Evolutionary conservation across 208 protist genomes (phyloP).

Genomic region (Polymyxa betae): DNA sequence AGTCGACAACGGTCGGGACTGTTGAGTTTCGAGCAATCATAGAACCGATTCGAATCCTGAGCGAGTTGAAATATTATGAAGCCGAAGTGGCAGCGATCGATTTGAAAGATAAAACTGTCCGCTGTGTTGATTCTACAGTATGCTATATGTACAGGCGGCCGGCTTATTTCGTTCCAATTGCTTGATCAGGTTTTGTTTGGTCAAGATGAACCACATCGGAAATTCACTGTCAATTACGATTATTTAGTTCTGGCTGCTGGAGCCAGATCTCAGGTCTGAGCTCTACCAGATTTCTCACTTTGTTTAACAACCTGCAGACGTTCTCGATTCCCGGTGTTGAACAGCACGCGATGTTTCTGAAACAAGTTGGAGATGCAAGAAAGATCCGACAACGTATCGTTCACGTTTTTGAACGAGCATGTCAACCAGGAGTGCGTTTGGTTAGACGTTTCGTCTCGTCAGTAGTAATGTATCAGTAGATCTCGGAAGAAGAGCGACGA

Average conservation of each 20-base stretch:
- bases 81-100: background rate
- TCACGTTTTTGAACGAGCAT: background rate
- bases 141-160: background rate
- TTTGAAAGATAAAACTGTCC: background rate
- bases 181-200: background rate
- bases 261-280: background rate
- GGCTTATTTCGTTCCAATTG: background rate
- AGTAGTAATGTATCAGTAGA: no score
- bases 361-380: background rate
- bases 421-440: background rate
- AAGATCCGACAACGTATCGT: background rate
- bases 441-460: no score
- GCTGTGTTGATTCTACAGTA: background rate
- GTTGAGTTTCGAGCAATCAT: background rate
- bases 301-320: background rate
- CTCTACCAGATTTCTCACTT: background rate
- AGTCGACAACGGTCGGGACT: background rate
- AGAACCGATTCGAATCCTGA: background rate
- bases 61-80: background rate
- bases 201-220: background rate
- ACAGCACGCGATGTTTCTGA: slow-evolving; percentile 1
- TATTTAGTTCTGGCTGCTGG: background rate
- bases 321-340: background rate
- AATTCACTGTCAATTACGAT: background rate
- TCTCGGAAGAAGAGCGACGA: background rate